phyloP scores from a whole-genome alignment of 2,329 filamentous ascomycete species.

The Diplocarpon mali region DNA sequence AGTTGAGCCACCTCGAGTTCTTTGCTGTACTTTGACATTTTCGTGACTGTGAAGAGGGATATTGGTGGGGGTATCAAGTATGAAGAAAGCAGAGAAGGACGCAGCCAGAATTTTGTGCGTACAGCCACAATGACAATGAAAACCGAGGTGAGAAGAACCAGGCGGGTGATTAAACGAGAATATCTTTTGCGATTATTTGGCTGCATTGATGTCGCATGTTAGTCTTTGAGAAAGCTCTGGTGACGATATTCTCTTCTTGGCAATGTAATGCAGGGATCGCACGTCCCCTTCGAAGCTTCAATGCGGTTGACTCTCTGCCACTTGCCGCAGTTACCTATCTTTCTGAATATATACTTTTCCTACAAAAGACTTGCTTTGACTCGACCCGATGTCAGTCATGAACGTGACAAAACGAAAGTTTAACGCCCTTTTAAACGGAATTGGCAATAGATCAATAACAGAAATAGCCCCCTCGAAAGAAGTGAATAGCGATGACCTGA shows the following conservation, averaged over 20 bases:
- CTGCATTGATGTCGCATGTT: background rate
- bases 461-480: slow-evolving; percentile 29
- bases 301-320: too few relatives aligned
- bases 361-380: too few relatives aligned
- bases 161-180: slow-evolving; percentile 5
- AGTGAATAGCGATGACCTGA: slow-evolving; percentile 29
- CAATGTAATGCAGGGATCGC: slow-evolving; percentile 7
- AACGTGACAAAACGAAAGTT: slow-evolving; percentile 79
- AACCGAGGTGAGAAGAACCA: slow-evolving; percentile 19
- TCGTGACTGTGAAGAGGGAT: slow-evolving; percentile 17
- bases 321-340: too few relatives aligned
- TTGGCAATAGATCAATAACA: slow-evolving; percentile 39
- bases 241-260: background rate
- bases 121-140: slow-evolving; percentile 24
- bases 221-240: background rate
- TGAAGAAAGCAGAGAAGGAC: slow-evolving; percentile 22
- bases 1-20: slow-evolving; percentile 79
- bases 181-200: background rate
- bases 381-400: slow-evolving; percentile 34
- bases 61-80: slow-evolving; percentile 18
- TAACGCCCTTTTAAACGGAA: slow-evolving; percentile 60
- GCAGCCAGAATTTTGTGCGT: slow-evolving; percentile 21
- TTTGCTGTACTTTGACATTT: slow-evolving; percentile 47
- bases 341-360: too few relatives aligned
- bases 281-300: slow-evolving; percentile 4